A percentile compares a stretch with the other conserved stretches of the same genome.
phyloP scores from a whole-genome alignment of 2,329 filamentous ascomycete species.

The Furcasterigmium sp. region DNA sequence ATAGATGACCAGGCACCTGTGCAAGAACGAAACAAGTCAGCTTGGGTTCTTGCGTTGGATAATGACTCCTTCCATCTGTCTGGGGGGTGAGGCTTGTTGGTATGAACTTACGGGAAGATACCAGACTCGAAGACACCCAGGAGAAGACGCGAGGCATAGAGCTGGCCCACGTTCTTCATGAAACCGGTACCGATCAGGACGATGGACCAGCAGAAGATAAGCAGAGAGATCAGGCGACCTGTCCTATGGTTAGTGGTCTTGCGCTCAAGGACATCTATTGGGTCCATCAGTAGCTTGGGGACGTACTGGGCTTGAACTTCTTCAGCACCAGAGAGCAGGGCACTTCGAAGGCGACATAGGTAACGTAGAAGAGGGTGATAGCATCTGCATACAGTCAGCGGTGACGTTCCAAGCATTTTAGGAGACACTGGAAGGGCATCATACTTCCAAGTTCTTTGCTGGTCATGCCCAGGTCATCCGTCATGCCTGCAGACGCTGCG shows the following conservation, averaged over 20 bases:
- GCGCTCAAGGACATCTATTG: background rate
- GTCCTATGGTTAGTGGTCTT: background rate
- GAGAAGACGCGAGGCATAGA: no score
- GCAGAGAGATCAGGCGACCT: background rate
- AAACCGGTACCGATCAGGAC: background rate
- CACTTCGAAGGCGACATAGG: background rate
- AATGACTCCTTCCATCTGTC: no score
- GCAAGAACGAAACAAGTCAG: no score
- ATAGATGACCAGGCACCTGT: constrained; percentile 3
- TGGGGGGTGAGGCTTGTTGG: no score
- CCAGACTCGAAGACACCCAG: background rate
- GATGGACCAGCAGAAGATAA: background rate
- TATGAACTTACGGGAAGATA: background rate
- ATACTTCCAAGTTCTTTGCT: background rate
- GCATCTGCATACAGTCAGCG: no score
- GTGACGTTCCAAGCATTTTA: no score
- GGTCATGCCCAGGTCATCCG: constrained; percentile 21
- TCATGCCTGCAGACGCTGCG: constrained; percentile 19
- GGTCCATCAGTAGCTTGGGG: background rate
- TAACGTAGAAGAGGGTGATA: background rate
- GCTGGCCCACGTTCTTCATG: no score
- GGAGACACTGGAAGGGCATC: no score
- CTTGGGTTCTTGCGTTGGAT: no score
- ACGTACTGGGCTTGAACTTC: background rate
- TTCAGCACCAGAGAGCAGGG: background rate